These are phyloP conservation scores for Cystofilobasidium macerans DNA, from an alignment of 768 basidiomycete genomes.

Conservation along the genomic window DNA sequence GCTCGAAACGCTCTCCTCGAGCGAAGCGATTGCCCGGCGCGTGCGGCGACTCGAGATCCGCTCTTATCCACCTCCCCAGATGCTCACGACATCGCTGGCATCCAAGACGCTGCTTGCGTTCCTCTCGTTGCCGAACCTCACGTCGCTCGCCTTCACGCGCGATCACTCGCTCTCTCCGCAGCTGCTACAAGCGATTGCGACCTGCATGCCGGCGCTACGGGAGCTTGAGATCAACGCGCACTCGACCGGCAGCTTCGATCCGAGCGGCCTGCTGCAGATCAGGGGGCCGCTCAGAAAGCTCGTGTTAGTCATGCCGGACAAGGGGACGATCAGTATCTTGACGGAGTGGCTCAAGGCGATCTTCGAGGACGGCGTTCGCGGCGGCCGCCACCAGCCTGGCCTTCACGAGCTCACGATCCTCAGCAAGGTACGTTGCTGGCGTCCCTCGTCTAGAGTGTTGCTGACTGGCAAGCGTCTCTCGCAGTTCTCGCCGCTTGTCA, in stretches of 20 bases:
- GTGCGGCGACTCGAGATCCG: constrained; percentile 20
- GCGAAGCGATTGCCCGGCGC: background rate
- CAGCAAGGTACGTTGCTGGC: constrained; percentile 1
- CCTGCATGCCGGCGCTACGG: constrained; percentile 1
- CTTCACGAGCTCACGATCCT: constrained; percentile 5
- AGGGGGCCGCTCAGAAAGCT: background rate
- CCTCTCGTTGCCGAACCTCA: constrained; percentile 13
- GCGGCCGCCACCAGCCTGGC: background rate
- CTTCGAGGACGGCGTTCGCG: background rate
- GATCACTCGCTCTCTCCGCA: constrained; percentile 11
- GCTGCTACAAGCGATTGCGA: constrained; percentile 8
- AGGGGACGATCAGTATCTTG: constrained; percentile 11
- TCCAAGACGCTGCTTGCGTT: constrained; percentile 14
- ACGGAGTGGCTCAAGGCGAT: background rate
- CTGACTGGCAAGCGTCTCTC: background rate
- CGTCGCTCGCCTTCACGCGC: constrained; percentile 19
- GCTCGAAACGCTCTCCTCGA: constrained; percentile 3
- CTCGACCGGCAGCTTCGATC: constrained; percentile 9
- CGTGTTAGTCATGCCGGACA: constrained; percentile 22
- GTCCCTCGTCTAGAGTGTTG: background rate
- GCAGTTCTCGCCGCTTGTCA: constrained; percentile 18
- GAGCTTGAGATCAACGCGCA: constrained; percentile 24
- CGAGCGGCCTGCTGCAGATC: constrained; percentile 1
- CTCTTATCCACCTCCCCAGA: constrained; percentile 12
- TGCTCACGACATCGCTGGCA: background rate